phyloP scores from a whole-genome alignment of 129 eudicot genomes.

The Escallonia herrerae region DNA sequence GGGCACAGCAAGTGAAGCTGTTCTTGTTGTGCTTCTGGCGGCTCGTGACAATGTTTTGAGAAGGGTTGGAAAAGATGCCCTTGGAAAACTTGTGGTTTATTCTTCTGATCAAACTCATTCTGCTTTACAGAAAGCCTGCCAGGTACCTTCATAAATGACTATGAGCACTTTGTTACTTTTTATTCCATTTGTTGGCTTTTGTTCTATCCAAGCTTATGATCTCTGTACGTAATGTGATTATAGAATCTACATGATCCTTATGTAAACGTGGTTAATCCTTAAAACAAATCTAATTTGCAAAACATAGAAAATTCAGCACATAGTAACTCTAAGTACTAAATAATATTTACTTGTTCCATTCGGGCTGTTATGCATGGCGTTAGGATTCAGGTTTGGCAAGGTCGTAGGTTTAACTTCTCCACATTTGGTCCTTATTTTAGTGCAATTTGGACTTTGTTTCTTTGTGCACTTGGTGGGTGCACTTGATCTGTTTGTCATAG shows the following conservation, averaged over 20 bases:
- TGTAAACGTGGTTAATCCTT: neutral
- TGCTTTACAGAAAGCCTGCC: conserved; percentile 80
- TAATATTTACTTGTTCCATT: no score
- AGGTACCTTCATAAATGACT: conserved; percentile 33
- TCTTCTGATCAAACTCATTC: conserved; percentile 97
- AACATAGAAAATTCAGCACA: no score
- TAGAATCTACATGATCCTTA: neutral
- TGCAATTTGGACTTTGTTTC: no score
- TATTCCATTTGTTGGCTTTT: neutral
- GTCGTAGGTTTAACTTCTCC: no score
- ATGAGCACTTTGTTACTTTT: conserved; percentile 4
- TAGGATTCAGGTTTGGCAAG: no score
- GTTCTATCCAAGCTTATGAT: neutral
- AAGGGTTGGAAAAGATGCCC: conserved; percentile 60
- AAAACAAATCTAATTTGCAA: no score
- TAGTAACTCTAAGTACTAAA: no score
- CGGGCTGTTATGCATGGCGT: no score
- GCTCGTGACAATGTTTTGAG: conserved; percentile 80
- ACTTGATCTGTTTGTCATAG: no score
- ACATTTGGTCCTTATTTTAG: no score
- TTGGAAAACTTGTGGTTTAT: conserved; percentile 79
- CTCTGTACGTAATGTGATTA: neutral
- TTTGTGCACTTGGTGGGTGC: no score
- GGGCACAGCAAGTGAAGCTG: conserved; percentile 98
- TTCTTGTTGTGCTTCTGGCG: conserved; percentile 84